Evolutionary conservation across 2,329 filamentous ascomycete species (phyloP), one percentile per base, ranked within the genome.

Genomic region (Penicillium sclerotiorum): DNA sequence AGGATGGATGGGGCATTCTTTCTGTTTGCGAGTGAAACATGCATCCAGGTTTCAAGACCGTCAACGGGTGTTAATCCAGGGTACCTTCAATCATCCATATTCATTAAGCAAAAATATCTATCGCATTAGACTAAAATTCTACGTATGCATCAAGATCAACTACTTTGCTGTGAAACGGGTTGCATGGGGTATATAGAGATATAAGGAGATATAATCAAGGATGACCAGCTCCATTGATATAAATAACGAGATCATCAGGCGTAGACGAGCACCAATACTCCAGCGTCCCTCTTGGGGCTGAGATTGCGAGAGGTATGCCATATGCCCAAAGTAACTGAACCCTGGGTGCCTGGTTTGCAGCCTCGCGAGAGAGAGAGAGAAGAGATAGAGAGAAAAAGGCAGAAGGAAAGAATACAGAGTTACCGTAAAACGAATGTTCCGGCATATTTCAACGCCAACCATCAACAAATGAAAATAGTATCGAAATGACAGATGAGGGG

Each of bases 201-300:
- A 39, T 22, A 32, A 23, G 27, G 45, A 36, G 18, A 13, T 27
- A 32, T 41, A 45, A 47, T 52, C 47, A 50, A 50, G 47, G 46
- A 57, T 52, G 52, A 38, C 45, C 55, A 52, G 42, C 50, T 59
- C 49, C 56, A 44, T 57, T 49, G 28, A 53, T 45, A 40, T 52
- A 49, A 47, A 22, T 41, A 38, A 52, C 20, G 45, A 48, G 27
- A 56, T 41, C 32, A 45, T 32, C n/a, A 41, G 12, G 4, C 28
- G 21, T 13, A 40, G 17, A 8, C 15, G 46, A 27, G 40, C 32
- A 49, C 22, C 22, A 50, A 30, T 40, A 17, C 18, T 30, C 5
- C 33, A 11, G 8, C 2, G 15, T 27, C 38, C 8, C 23, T 6
- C 23, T 11, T 6, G 15, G 22, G 15, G 15, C 38, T 21, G n/a